A percentile compares a stretch with the other conserved stretches of the same genome.
Conservation (phyloP, 169 alveolate genomes). For the Eimeria necatrix region DNA sequence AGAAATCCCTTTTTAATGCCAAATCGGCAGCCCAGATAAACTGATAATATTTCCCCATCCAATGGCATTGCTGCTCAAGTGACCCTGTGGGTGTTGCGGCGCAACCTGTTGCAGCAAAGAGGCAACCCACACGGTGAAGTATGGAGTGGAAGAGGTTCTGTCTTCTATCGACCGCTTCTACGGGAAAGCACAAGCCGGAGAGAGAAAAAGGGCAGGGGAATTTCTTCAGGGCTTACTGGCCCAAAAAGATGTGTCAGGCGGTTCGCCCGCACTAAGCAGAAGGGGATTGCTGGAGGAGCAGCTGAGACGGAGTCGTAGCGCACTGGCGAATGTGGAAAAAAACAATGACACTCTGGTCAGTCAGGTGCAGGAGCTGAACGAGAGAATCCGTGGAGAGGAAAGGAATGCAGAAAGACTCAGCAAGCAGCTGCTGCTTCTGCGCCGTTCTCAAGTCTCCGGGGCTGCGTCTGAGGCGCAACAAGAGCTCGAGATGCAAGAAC, state of each 20-base stretch:
- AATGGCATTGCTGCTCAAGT: too few relatives aligned
- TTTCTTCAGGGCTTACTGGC: constrained; percentile 22
- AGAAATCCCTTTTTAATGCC: not conserved
- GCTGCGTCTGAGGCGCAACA: constrained; percentile 28
- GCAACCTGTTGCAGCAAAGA: constrained; percentile 22
- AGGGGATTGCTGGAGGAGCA: constrained; percentile 64
- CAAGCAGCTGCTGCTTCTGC: constrained; percentile 56
- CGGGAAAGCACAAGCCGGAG: constrained; percentile 36
- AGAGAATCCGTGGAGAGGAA: constrained; percentile 10
- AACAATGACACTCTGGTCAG: constrained; percentile 36
- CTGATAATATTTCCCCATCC: too few relatives aligned
- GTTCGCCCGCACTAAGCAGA: not conserved
- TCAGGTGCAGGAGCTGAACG: constrained; percentile 60
- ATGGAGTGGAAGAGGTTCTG: not conserved
- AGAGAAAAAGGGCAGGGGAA: not conserved
- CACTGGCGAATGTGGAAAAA: constrained; percentile 14
- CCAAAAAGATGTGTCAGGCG: not conserved
- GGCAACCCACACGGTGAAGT: constrained; percentile 14
- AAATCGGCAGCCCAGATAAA: too few relatives aligned
- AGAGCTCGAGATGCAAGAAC: constrained; percentile 58
- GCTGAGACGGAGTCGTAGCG: constrained; percentile 2
- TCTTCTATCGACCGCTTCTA: constrained; percentile 16
- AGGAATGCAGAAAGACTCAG: constrained; percentile 52
- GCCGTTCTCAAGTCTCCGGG: constrained; percentile 25
- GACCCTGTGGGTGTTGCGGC: constrained; percentile 23